Percentiles rank a stretch among this genome's conserved stretches.
Evolutionary conservation across 257 asterid genomes (phyloP).

Genomic region (Solanum neorickii): DNA sequence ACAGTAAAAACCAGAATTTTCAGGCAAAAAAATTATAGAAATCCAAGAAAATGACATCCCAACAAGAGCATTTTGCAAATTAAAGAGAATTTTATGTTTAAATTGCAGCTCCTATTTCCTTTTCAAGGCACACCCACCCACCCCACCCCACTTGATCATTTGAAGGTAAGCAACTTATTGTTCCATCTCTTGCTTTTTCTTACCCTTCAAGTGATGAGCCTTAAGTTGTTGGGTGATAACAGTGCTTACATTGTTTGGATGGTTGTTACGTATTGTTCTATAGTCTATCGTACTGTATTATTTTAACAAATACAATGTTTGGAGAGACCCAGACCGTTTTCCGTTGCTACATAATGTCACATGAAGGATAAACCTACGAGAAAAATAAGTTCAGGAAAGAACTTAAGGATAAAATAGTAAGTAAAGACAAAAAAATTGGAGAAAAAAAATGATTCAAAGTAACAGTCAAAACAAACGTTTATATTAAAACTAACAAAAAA

Average conservation of each 20-base stretch:
- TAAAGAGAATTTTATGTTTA: constrained; percentile 11
- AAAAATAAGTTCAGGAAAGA: neutral
- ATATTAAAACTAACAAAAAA: neutral
- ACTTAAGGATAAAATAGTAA: neutral
- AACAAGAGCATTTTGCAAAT: constrained; percentile 22
- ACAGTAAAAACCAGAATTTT: neutral
- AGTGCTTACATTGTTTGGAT: neutral
- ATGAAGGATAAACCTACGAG: neutral
- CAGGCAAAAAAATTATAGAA: neutral
- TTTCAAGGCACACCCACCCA: constrained; percentile 27
- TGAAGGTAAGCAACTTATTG: constrained; percentile 39
- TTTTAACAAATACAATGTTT: neutral
- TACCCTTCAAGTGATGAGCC: constrained; percentile 48
- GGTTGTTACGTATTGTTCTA: neutral
- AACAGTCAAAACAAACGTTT: too few species aligned
- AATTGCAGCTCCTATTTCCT: constrained; percentile 44
- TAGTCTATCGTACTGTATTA: too few species aligned
- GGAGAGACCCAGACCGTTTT: neutral
- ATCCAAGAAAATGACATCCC: constrained; percentile 38
- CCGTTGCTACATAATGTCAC: neutral
- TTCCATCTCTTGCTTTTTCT: constrained; percentile 23
- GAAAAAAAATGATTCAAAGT: neutral
- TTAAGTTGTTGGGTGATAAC: constrained; percentile 44
- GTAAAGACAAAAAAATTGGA: neutral
- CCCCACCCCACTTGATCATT: constrained; percentile 21